These are phyloP conservation scores for Tripterygium wilfordii DNA, from an alignment of 177 flowering plant species.

Conservation along the genomic window DNA sequence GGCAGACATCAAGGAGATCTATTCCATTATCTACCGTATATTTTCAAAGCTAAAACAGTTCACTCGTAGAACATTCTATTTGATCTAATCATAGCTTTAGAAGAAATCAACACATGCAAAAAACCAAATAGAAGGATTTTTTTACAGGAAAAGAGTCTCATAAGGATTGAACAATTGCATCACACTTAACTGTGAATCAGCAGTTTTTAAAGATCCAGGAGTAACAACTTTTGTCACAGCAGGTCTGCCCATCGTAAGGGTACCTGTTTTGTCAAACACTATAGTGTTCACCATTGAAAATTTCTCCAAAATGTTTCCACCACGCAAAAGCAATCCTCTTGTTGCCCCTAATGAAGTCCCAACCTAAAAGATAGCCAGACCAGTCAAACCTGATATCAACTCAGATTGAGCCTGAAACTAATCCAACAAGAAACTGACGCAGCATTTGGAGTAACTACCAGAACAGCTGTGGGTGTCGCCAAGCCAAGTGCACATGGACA, in stretches of 20 bases:
- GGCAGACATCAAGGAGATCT: too few species aligned
- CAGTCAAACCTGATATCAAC: neutral
- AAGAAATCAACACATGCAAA: too few species aligned
- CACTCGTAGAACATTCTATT: too few species aligned
- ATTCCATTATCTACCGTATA: too few species aligned
- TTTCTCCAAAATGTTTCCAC: slow-evolving; percentile 85
- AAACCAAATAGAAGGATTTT: too few species aligned
- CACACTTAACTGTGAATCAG: slow-evolving; percentile 4
- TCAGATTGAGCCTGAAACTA: neutral
- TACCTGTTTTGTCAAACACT: slow-evolving; percentile 99
- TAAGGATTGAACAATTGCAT: neutral
- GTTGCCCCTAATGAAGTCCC: slow-evolving; percentile 98
- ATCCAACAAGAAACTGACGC: neutral
- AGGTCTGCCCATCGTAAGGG: slow-evolving; percentile 87
- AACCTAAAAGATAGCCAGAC: slow-evolving; percentile 38
- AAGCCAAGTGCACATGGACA: slow-evolving; percentile 99
- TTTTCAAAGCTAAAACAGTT: too few species aligned
- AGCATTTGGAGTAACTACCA: slow-evolving; percentile 41
- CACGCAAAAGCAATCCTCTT: slow-evolving; percentile 92
- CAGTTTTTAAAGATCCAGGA: slow-evolving; percentile 19
- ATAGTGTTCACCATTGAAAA: slow-evolving; percentile 65
- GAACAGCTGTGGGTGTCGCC: slow-evolving; percentile 96
- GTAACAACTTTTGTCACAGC: slow-evolving; percentile 71
- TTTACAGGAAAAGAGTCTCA: too few species aligned
- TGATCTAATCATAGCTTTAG: too few species aligned